A percentile compares a stretch with the other conserved stretches of the same genome.
Evolutionary conservation across 208 protist species (phyloP).

Genomic region (Acanthamoeba culbertsoni): DNA sequence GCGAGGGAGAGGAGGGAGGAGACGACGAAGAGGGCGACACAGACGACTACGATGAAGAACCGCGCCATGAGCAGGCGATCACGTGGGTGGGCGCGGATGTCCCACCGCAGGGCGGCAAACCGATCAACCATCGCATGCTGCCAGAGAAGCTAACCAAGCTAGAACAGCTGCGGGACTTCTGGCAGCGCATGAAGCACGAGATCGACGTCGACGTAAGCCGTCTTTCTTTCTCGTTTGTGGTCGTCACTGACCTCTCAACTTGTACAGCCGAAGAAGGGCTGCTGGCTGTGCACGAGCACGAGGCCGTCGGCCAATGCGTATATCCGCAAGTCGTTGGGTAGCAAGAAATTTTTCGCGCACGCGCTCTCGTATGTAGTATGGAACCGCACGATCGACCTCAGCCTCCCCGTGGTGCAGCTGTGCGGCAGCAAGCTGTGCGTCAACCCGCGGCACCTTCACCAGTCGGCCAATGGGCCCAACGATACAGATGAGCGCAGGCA

Average conservation of each 20-base stretch:
- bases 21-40: neutral
- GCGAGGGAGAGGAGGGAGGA: neutral
- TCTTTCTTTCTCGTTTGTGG: neutral
- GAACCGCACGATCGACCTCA: neutral
- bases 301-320: neutral
- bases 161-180: neutral
- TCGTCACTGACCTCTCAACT: neutral
- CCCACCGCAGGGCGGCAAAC: neutral
- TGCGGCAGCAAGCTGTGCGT: neutral
- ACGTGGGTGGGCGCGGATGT: neutral
- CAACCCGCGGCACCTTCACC: neutral
- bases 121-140: neutral
- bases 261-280: neutral
- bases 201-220: neutral
- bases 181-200: neutral
- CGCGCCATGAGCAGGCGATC: neutral
- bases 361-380: neutral
- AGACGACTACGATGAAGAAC: neutral
- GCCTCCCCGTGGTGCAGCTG: neutral
- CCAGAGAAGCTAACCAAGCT: neutral
- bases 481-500: neutral
- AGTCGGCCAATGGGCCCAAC: neutral
- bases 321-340: neutral
- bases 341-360: neutral
- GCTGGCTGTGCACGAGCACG: neutral